Evolutionary conservation across 257 asterid genomes (phyloP).

Genomic region (Penstemon eatonii): DNA sequence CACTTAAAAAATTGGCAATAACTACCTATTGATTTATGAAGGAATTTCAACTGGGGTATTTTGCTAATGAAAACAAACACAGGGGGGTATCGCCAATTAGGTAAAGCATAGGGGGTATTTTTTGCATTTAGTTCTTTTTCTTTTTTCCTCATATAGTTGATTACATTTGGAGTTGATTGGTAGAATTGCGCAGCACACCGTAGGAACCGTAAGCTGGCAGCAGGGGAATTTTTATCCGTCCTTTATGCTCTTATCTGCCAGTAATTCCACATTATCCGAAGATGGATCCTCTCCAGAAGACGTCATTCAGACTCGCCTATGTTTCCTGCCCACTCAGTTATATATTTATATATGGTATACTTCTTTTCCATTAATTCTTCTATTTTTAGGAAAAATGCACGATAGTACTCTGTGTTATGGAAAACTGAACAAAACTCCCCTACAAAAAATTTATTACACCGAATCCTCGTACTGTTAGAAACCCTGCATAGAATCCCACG

Average conservation of each 20-base stretch:
- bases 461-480: no score
- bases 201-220: slow-evolving; percentile 99
- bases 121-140: not conserved
- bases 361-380: not conserved
- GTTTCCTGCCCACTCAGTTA: slow-evolving; percentile 87
- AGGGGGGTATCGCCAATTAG: no score
- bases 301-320: slow-evolving; percentile 54
- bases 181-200: slow-evolving; percentile 70
- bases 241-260: slow-evolving; percentile 82
- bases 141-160: slow-evolving; percentile 9
- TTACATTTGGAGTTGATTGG: slow-evolving; percentile 34
- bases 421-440: no score
- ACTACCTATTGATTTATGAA: no score
- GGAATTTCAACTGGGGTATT: no score
- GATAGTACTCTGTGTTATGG: no score
- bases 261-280: slow-evolving; percentile 39
- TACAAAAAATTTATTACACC: no score
- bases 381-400: no score
- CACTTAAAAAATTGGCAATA: no score
- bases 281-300: slow-evolving; percentile 39
- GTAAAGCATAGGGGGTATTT: no score
- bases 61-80: no score
- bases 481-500: no score
- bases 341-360: slow-evolving; percentile 77
- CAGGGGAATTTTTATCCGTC: slow-evolving; percentile 93